Evolutionary conservation across 2,329 filamentous ascomycete species (phyloP), one percentile per base, ranked within the genome.

Genomic region (Colletotrichum paranaense): DNA sequence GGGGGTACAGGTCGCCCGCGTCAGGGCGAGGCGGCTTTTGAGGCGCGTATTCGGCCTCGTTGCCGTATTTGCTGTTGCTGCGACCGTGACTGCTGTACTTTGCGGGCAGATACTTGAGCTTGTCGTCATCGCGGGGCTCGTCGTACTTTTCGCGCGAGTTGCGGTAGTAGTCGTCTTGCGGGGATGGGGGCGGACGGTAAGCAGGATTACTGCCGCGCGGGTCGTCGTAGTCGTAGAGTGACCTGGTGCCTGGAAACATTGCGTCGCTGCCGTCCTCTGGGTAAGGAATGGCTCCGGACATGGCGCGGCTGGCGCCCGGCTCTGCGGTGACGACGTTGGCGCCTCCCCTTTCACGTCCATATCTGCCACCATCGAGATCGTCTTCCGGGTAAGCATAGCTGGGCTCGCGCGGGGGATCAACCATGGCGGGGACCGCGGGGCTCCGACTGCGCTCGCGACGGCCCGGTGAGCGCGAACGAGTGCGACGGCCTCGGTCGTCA

Each of bases 391-490:
- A 84, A 59, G 80, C 80, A 73, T 84, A 84, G 79, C 80, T 83
- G 30, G 86, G 81, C 69, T 86, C 86, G 28, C 81, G 80, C 59
- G 84, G 80, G 53, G 87, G 85, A 62, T 84, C 79, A 66, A 82
- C 73, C 24, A 80, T 79, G 30, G 77, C 74, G 19, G 78, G 79
- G 24, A 76, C 72, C 56, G 77, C 76, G 32, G 78, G 82, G 53
- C 78, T 79, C 56, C 81, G 80, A 76, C 80, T 82, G 62, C 80
- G 80, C 64, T 82, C 81, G 62, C 79, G 81, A 79, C 81, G 85
- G 78, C 79, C 83, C 59, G 82, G 83, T 0, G 88, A 90, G 65
- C 84, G 83, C 64, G 87, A 87, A 66, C 87, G 87, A 62, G 82
- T 85, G 67, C 85, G 84, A 58, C 84, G 83, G 62, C 81, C 80